Evolutionary conservation across 768 basidiomycete genomes (phyloP).

Genomic region (Agaricus sinodeliciosus): DNA sequence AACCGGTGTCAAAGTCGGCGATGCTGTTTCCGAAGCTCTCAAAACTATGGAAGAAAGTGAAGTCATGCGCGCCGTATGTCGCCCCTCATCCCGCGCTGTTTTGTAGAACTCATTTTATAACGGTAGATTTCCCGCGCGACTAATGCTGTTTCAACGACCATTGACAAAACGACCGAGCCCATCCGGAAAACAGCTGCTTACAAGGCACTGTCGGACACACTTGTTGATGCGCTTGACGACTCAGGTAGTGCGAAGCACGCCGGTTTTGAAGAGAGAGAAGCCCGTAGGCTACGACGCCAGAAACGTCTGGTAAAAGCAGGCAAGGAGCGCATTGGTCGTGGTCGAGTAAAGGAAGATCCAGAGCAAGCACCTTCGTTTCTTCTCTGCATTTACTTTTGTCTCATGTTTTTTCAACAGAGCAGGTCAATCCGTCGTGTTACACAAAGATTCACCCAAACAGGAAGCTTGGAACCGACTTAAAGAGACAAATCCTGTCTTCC

Average conservation of each 20-base stretch:
- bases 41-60: constrained; percentile 94
- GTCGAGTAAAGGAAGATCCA: constrained; percentile 60
- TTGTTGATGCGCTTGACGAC: constrained; percentile 92
- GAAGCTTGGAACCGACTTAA: constrained; percentile 79
- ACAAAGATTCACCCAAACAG: constrained; percentile 73
- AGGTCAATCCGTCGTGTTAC: constrained; percentile 77
- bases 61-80: constrained; percentile 73
- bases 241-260: constrained; percentile 90
- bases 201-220: constrained; percentile 81
- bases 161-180: constrained; percentile 90
- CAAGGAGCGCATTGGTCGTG: constrained; percentile 45
- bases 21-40: constrained; percentile 89
- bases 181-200: constrained; percentile 95
- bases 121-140: constrained; percentile 81
- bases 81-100: background rate
- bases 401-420: constrained; percentile 47
- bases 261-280: constrained; percentile 94
- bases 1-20: constrained; percentile 85
- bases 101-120: background rate
- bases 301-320: constrained; percentile 82
- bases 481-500: constrained; percentile 72
- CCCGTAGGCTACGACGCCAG: constrained; percentile 73
- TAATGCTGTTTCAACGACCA: constrained; percentile 77
- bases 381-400: background rate
- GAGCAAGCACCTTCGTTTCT: constrained; percentile 50